These are phyloP conservation scores for Rhinocladiella similis DNA, from an alignment of 2,329 filamentous ascomycete genomes.

Conservation along the genomic window DNA sequence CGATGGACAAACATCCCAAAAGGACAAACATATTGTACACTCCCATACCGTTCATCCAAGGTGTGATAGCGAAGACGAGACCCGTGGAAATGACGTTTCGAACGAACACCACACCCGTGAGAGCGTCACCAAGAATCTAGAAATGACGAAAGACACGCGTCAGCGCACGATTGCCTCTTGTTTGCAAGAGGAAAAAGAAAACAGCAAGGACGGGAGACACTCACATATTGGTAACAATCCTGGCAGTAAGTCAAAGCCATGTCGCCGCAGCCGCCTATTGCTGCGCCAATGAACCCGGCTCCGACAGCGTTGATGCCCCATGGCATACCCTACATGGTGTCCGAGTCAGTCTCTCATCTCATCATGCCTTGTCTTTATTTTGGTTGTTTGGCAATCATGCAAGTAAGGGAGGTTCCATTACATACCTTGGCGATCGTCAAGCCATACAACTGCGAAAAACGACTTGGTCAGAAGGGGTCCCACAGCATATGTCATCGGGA, in stretches of 20 bases:
- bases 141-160: too few relatives aligned
- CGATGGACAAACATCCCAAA: constrained; percentile 38
- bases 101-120: constrained; percentile 48
- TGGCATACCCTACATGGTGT: constrained; percentile 25
- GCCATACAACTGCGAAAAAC: constrained; percentile 36
- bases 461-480: not conserved
- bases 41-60: constrained; percentile 42
- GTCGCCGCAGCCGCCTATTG: constrained; percentile 30
- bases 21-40: constrained; percentile 44
- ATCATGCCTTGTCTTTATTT: too few relatives aligned
- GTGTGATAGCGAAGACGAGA: constrained; percentile 48
- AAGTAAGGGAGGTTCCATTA: not conserved
- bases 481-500: too few relatives aligned
- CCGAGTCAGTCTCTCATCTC: too few relatives aligned
- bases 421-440: constrained; percentile 34
- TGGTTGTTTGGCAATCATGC: not conserved
- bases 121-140: constrained; percentile 49
- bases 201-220: constrained; percentile 5
- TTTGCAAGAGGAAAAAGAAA: too few relatives aligned
- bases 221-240: constrained; percentile 35
- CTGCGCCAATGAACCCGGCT: constrained; percentile 40
- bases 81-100: constrained; percentile 47
- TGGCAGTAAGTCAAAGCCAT: constrained; percentile 33
- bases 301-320: constrained; percentile 33
- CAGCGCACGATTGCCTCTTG: too few relatives aligned